phyloP scores from a whole-genome alignment of 2,329 filamentous ascomycete genomes.

The Penicillium olsonii region DNA sequence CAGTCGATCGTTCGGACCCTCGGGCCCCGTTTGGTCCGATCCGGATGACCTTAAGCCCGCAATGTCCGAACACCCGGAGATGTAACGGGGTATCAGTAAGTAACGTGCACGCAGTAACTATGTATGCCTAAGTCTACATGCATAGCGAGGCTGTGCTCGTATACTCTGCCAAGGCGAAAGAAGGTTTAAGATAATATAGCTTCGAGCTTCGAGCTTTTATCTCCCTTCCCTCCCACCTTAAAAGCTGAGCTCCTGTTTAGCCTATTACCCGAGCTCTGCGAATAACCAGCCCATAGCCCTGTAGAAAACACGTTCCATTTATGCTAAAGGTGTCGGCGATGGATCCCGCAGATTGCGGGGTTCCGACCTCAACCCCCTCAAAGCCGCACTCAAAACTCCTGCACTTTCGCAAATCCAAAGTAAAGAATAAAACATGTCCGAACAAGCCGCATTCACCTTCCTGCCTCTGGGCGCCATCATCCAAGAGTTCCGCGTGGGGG shows the following conservation, averaged over 20 bases:
- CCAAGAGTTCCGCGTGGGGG: slow-evolving; percentile 74
- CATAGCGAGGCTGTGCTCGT: not conserved
- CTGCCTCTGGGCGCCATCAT: slow-evolving; percentile 50
- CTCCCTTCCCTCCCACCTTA: no score
- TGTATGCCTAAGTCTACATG: no score
- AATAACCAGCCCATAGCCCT: no score
- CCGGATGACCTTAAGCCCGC: slow-evolving; percentile 18
- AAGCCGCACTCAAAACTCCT: not conserved
- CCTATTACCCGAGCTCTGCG: not conserved
- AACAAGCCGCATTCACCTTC: slow-evolving; percentile 46
- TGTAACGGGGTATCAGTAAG: no score
- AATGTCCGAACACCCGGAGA: not conserved
- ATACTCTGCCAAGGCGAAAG: not conserved
- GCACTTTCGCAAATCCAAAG: not conserved
- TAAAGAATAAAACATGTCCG: slow-evolving; percentile 8
- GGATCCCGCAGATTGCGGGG: slow-evolving; percentile 24
- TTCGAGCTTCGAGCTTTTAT: no score
- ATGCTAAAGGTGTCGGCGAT: slow-evolving; percentile 16
- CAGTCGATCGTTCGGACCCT: slow-evolving; percentile 18
- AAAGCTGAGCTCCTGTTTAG: slow-evolving; percentile 2
- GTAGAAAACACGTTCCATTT: not conserved
- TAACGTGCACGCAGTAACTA: no score
- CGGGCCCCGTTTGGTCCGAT: slow-evolving; percentile 22
- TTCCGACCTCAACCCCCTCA: slow-evolving; percentile 21
- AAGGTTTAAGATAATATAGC: no score